phyloP scores from a whole-genome alignment of 2,329 filamentous ascomycete genomes.

The Epichloe uncinata region DNA sequence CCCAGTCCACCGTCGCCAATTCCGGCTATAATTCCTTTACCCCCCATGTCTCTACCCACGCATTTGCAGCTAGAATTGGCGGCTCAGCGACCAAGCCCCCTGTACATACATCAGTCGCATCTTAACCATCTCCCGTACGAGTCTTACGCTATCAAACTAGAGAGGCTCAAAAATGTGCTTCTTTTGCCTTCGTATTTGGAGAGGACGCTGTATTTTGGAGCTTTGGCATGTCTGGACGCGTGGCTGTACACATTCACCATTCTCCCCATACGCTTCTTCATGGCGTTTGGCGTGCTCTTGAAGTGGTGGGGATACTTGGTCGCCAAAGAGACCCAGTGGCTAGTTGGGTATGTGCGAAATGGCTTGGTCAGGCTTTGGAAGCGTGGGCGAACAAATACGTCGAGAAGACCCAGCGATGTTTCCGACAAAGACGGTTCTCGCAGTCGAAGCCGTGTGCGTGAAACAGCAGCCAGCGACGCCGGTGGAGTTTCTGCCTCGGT shows the following conservation, averaged over 20 bases:
- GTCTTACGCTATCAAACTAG: conserved; percentile 81
- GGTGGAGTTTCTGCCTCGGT: conserved; percentile 3
- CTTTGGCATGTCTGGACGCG: conserved; percentile 81
- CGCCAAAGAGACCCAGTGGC: conserved; percentile 55
- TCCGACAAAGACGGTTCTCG: conserved; percentile 26
- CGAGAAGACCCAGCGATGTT: conserved; percentile 17
- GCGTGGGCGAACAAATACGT: conserved; percentile 34
- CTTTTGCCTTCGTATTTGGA: conserved; percentile 72
- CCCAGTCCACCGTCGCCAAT: conserved; percentile 33
- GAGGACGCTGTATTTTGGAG: conserved; percentile 73
- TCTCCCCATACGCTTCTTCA: conserved; percentile 73
- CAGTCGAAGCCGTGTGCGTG: conserved; percentile 24
- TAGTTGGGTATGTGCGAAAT: conserved; percentile 64
- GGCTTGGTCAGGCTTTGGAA: conserved; percentile 71
- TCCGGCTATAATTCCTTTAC: conserved; percentile 43
- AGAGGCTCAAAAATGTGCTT: conserved; percentile 80
- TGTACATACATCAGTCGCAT: conserved; percentile 51
- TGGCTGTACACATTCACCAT: conserved; percentile 98
- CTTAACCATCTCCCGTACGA: conserved; percentile 62
- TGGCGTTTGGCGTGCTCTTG: conserved; percentile 62
- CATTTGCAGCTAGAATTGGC: conserved; percentile 52
- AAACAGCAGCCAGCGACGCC: conserved; percentile 11
- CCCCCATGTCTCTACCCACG: conserved; percentile 56
- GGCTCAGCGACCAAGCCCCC: conserved; percentile 47
- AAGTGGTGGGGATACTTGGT: conserved; percentile 68